Evolutionary conservation across 768 basidiomycete species (phyloP), one percentile per base, ranked within the genome.

Genomic region (Peribolospora baueri): DNA sequence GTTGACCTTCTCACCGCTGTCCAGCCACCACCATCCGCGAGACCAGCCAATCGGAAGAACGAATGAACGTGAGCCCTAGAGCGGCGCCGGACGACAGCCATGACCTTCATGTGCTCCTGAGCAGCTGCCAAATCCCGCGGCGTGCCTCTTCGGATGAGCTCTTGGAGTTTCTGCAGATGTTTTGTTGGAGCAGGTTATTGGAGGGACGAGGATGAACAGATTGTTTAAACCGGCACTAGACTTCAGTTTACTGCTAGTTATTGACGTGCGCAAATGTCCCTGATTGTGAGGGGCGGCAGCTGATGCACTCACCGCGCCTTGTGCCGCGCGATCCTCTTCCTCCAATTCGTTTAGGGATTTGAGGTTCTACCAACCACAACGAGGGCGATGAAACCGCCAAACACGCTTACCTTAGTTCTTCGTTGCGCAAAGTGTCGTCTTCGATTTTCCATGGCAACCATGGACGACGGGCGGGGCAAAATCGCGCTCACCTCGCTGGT

Each of bases 261-360:
- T 4, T 48, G 13, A 25, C 14, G 4, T 9, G 13, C 3, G 9
- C 25, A 39, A 39, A 10, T 48, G 36, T 13, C 4, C 25, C 25
- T 25, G 25, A 25, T 25, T 25, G 25, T 25, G 25, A 25, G 25
- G 25, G 25, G 25, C 1, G 25, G 25, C 25, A 25, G 25, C 25
- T 25, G 25, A 25, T 25, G 25, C 5, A 63, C 71, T 58, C 51
- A 72, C 72, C 0, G 93, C 93, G 0, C 81, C 80, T 65, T 98
- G 91, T 0, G 91, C 93, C 57, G 79, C 80, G 8, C 93, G 75
- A 65, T 98, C 93, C 65, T 97, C 93, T 57, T 78, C 80, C 65
- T 98, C 93, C 3, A 98, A 76, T 67, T 98, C 91, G 55, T 90
- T 86, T 0, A 91, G 90, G 0, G 84, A 80, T 71, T 95, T 97